These are phyloP conservation scores for Aspergillus tamarii DNA, from an alignment of 2,329 filamentous ascomycete genomes.

Conservation along the genomic window DNA sequence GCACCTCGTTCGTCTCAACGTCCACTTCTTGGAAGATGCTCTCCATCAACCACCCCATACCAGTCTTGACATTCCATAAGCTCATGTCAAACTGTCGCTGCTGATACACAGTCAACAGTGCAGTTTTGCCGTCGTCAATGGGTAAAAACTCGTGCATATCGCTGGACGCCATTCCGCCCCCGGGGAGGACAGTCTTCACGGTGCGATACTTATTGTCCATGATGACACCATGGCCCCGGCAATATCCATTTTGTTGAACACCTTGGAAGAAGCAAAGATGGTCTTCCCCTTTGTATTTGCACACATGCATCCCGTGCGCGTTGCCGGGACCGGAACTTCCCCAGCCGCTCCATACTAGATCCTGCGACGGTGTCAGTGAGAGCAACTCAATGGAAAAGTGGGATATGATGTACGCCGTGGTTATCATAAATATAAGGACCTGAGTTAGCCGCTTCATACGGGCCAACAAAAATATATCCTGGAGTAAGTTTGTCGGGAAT, in stretches of 20 bases:
- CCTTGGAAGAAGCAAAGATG: constrained; percentile 59
- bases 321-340: constrained; percentile 54
- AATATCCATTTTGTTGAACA: constrained; percentile 55
- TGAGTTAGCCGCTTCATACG: constrained; percentile 53
- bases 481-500: constrained; percentile 41
- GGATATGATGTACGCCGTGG: constrained; percentile 41
- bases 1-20: constrained; percentile 50
- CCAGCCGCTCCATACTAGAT: constrained; percentile 56
- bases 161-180: constrained; percentile 45
- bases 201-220: constrained; percentile 55
- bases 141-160: constrained; percentile 59
- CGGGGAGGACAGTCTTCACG: constrained; percentile 50
- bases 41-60: constrained; percentile 56
- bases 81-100: constrained; percentile 53
- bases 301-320: constrained; percentile 53
- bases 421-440: constrained; percentile 58
- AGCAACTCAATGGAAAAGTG: neutral
- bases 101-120: constrained; percentile 47
- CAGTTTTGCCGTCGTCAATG: constrained; percentile 48
- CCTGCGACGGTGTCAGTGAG: constrained; percentile 28
- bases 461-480: constrained; percentile 56
- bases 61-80: constrained; percentile 44
- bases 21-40: constrained; percentile 58
- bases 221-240: constrained; percentile 56
- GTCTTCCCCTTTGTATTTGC: constrained; percentile 51